Percentiles rank a stretch among this genome's conserved stretches.
Conservation (phyloP, 495 filamentous ascomycete species). For the Penicillium chermesinum region DNA sequence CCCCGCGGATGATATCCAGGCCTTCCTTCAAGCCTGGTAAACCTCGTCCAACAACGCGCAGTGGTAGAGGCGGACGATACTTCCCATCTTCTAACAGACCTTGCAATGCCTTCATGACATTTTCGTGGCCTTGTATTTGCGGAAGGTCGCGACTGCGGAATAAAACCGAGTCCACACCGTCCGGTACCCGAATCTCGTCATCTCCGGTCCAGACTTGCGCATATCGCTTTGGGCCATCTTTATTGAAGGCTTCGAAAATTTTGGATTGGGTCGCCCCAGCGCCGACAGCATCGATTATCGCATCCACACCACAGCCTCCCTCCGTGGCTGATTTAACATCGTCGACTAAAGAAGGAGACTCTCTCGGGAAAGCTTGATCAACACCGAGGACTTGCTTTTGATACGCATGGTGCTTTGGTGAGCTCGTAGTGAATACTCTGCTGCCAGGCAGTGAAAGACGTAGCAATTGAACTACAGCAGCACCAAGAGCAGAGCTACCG, state of each 20-base stretch:
- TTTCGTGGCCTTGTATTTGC: slow-evolving; percentile 10
- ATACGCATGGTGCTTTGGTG: slow-evolving; percentile 24
- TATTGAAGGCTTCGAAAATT: slow-evolving; percentile 17
- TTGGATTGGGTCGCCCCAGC: slow-evolving; percentile 12
- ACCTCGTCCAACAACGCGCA: slow-evolving; percentile 28
- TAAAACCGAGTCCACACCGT: slow-evolving; percentile 15
- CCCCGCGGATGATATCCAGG: slow-evolving; percentile 21
- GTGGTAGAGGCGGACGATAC: slow-evolving; percentile 8
- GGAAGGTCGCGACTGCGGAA: slow-evolving; percentile 23
- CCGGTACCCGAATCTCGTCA: slow-evolving; percentile 16
- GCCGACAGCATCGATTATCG: slow-evolving; percentile 37
- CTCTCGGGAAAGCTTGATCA: slow-evolving; percentile 25
- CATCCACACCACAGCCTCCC: slow-evolving; percentile 32
- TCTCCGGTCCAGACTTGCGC: slow-evolving; percentile 28
- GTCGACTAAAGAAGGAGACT: slow-evolving; percentile 7
- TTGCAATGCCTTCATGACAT: slow-evolving; percentile 9
- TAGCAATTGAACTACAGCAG: slow-evolving; percentile 37
- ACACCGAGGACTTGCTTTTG: slow-evolving; percentile 27
- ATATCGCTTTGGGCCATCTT: slow-evolving; percentile 30
- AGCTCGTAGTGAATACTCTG: slow-evolving; percentile 37
- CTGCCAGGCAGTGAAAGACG: slow-evolving; percentile 28
- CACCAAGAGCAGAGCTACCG: slow-evolving; percentile 38
- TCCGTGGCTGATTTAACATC: slow-evolving; percentile 25
- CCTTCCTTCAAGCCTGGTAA: slow-evolving; percentile 24
- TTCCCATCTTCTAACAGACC: slow-evolving; percentile 11